A percentile compares a stretch with the other conserved stretches of the same genome.
These are phyloP conservation scores for Teunomyces cretensis DNA, from an alignment of 805 yeast genomes.

Conservation along the genomic window DNA sequence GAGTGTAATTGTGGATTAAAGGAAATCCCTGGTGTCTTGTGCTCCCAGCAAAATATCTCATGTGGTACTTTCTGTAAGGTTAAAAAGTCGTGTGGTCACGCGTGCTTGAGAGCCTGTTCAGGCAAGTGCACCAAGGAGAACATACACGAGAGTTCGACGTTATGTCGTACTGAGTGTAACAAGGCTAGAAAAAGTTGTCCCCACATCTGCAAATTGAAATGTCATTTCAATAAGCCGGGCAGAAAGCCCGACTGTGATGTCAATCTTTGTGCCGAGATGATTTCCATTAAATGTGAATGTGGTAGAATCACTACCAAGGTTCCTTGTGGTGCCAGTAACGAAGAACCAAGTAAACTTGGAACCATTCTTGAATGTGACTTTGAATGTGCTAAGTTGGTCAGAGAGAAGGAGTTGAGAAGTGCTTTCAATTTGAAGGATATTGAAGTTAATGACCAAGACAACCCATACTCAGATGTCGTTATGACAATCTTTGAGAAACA, in stretches of 20 bases:
- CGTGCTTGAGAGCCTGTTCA: constrained; percentile 58
- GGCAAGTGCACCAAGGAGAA: constrained; percentile 59
- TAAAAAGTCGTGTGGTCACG: constrained; percentile 40
- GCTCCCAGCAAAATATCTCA: constrained; percentile 67
- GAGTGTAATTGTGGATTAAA: constrained; percentile 61
- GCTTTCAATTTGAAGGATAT: constrained; percentile 48
- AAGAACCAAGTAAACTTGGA: constrained; percentile 31
- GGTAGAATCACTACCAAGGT: constrained; percentile 50
- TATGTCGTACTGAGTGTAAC: constrained; percentile 62
- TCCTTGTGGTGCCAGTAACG: constrained; percentile 56
- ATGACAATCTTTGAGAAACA: constrained; percentile 54
- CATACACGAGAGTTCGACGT: constrained; percentile 45
- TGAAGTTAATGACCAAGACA: constrained; percentile 13
- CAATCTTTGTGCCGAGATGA: constrained; percentile 49
- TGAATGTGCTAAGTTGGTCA: constrained; percentile 57
- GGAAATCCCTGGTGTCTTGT: constrained; percentile 59
- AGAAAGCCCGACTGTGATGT: constrained; percentile 46
- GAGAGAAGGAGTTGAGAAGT: constrained; percentile 61
- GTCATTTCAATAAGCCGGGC: constrained; percentile 55
- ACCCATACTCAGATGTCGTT: constrained; percentile 48
- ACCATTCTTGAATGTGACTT: constrained; percentile 62
- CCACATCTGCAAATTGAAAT: constrained; percentile 60
- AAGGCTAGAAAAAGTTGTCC: constrained; percentile 56
- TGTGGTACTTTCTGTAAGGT: constrained; percentile 49
- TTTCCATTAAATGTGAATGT: constrained; percentile 61